These are phyloP conservation scores for Escallonia herrerae DNA, from an alignment of 129 eudicot genomes.

Conservation along the genomic window DNA sequence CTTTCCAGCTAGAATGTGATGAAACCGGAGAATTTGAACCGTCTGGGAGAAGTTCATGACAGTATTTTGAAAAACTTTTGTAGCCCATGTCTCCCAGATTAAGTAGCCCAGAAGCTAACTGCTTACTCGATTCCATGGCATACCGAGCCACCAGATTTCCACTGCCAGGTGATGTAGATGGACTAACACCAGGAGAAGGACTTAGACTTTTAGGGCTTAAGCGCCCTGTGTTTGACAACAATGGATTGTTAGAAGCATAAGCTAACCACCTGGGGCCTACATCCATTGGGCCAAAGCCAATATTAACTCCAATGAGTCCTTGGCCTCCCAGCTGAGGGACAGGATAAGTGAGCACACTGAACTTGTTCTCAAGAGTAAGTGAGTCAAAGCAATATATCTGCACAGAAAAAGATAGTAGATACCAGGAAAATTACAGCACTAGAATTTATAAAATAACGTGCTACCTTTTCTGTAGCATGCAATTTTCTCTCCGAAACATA, in stretches of 20 bases:
- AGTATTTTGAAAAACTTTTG: constrained; percentile 78
- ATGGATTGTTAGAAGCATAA: constrained; percentile 80
- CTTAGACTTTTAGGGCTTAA: constrained; percentile 77
- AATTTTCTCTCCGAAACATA: constrained; percentile 10
- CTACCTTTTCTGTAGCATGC: background rate
- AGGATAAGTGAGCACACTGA: constrained; percentile 86
- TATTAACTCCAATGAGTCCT: constrained; percentile 59
- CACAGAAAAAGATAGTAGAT: constrained; percentile 20
- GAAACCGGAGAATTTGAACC: constrained; percentile 59
- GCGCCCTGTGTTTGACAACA: constrained; percentile 65
- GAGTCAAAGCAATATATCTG: constrained; percentile 97
- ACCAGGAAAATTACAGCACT: background rate
- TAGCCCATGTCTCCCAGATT: constrained; percentile 85
- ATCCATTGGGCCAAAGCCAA: constrained; percentile 95
- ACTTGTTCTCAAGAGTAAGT: constrained; percentile 81
- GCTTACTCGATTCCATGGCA: constrained; percentile 94
- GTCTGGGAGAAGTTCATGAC: constrained; percentile 74
- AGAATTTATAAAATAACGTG: background rate
- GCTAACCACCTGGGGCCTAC: constrained; percentile 98
- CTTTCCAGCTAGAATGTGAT: constrained; percentile 46
- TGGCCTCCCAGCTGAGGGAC: constrained; percentile 77
- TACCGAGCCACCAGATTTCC: constrained; percentile 80
- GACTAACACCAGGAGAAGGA: constrained; percentile 89
- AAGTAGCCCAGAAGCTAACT: constrained; percentile 73
- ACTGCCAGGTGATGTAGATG: constrained; percentile 85